A percentile compares a stretch with the other conserved stretches of the same genome.
Conservation (phyloP, 2,329 filamentous ascomycete genomes). For the Fusarium guadeloupense region DNA sequence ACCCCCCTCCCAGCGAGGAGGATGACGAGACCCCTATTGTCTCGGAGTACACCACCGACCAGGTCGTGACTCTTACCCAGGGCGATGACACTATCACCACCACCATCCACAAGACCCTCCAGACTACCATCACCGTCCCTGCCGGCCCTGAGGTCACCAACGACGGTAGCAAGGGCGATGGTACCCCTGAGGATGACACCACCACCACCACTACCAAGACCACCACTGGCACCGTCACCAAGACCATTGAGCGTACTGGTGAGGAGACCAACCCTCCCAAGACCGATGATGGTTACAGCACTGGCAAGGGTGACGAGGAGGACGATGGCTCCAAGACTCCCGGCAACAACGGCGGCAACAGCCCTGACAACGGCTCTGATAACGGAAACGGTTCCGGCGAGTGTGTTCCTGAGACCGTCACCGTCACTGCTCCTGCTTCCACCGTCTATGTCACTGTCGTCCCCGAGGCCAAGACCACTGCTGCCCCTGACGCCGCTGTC, state of each 20-base stretch:
- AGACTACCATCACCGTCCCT: constrained; percentile 50
- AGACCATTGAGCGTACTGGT: constrained; percentile 46
- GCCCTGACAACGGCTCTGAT: background rate
- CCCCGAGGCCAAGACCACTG: constrained; percentile 33
- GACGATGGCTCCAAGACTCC: constrained; percentile 29
- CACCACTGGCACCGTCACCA: constrained; percentile 48
- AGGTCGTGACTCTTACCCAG: constrained; percentile 49
- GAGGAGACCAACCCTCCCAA: constrained; percentile 35
- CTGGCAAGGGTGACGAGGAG: constrained; percentile 13
- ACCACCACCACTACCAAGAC: constrained; percentile 53
- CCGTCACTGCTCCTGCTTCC: constrained; percentile 46
- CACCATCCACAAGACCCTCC: constrained; percentile 55
- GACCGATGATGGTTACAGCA: constrained; percentile 31
- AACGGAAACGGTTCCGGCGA: constrained; percentile 17
- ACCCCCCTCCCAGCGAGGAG: constrained; percentile 26
- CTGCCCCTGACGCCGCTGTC: constrained; percentile 32
- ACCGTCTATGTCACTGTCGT: constrained; percentile 51
- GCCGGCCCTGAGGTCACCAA: constrained; percentile 26
- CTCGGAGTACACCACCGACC: constrained; percentile 45
- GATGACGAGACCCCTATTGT: constrained; percentile 38
- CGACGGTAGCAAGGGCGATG: constrained; percentile 32
- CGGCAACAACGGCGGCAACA: constrained; percentile 5
- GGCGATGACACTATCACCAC: constrained; percentile 53
- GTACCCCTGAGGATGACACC: constrained; percentile 41
- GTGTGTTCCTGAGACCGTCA: constrained; percentile 43